These are phyloP conservation scores for Scutellaria galericulata DNA, from an alignment of 257 asterid genomes.

Conservation along the genomic window DNA sequence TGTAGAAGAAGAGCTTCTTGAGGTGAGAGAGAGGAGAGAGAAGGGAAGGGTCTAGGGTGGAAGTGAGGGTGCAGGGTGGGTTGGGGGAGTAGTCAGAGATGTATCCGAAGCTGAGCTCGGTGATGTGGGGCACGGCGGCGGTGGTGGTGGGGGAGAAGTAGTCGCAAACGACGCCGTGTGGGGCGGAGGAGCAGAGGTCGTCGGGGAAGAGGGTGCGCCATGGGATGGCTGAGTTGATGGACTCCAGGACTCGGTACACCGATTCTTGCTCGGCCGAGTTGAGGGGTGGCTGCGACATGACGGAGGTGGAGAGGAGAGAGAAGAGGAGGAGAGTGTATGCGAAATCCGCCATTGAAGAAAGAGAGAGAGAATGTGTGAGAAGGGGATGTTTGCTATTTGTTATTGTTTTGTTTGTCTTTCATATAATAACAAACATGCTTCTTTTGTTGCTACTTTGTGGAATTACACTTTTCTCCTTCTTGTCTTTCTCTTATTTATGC, in stretches of 20 bases:
- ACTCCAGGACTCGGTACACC: constrained; percentile 64
- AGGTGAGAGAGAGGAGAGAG: constrained; percentile 56
- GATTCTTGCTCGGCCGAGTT: constrained; percentile 69
- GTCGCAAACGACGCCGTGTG: constrained; percentile 90
- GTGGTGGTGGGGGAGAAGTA: constrained; percentile 44
- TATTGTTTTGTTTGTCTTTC: too few species aligned
- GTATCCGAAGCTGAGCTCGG: constrained; percentile 81
- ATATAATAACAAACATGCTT: too few species aligned
- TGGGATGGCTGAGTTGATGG: constrained; percentile 59
- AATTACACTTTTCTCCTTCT: too few species aligned
- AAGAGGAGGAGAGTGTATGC: constrained; percentile 13
- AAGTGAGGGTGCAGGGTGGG: constrained; percentile 64
- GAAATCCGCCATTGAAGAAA: constrained; percentile 37
- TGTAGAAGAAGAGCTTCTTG: constrained; percentile 71
- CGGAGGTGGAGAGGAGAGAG: constrained; percentile 31
- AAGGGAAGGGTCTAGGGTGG: constrained; percentile 55
- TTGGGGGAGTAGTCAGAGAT: constrained; percentile 82
- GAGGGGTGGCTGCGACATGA: constrained; percentile 62
- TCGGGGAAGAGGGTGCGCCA: constrained; percentile 83
- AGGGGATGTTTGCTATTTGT: neutral
- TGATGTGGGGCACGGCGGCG: constrained; percentile 53
- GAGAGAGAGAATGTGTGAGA: neutral
- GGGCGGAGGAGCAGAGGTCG: constrained; percentile 79
- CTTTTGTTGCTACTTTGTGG: too few species aligned
- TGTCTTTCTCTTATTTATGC: too few species aligned